phyloP scores from a whole-genome alignment of 257 asterid species.

The Solanum clarkiae region DNA sequence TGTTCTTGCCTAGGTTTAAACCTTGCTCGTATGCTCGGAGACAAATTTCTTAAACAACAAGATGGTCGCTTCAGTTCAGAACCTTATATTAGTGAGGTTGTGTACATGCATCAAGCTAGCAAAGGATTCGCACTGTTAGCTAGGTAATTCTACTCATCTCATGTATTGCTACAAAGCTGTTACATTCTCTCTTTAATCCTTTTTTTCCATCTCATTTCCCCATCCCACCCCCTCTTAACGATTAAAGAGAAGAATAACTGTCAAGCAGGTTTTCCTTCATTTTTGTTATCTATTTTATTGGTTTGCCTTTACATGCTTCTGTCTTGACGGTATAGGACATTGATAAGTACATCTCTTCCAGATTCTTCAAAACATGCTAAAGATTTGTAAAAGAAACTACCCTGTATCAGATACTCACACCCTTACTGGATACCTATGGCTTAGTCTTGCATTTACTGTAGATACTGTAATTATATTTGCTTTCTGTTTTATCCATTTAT shows the following conservation, averaged over 20 bases:
- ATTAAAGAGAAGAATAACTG: background rate
- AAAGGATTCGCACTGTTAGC: constrained; percentile 65
- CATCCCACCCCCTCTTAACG: background rate
- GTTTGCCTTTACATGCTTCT: background rate
- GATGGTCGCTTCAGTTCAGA: constrained; percentile 84
- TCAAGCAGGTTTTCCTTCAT: background rate
- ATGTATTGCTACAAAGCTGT: background rate
- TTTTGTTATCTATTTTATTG: background rate
- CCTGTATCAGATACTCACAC: background rate
- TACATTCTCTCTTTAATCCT: background rate
- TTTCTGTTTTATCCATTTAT: background rate
- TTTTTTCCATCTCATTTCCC: background rate
- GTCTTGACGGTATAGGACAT: background rate
- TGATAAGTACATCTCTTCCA: background rate
- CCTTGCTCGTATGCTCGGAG: constrained; percentile 97
- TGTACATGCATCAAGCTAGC: constrained; percentile 37
- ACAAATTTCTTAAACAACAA: constrained; percentile 89
- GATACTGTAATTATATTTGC: background rate
- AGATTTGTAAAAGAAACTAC: background rate
- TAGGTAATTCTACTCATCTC: constrained; percentile 36
- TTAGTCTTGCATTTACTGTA: background rate
- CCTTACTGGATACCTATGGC: background rate
- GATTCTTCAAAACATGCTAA: background rate
- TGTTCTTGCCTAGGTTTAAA: constrained; percentile 51
- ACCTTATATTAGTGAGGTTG: constrained; percentile 73